Evolutionary conservation across 371 early-diverging fungal species (phyloP).

Genomic region (Haplosporangium sp.): DNA sequence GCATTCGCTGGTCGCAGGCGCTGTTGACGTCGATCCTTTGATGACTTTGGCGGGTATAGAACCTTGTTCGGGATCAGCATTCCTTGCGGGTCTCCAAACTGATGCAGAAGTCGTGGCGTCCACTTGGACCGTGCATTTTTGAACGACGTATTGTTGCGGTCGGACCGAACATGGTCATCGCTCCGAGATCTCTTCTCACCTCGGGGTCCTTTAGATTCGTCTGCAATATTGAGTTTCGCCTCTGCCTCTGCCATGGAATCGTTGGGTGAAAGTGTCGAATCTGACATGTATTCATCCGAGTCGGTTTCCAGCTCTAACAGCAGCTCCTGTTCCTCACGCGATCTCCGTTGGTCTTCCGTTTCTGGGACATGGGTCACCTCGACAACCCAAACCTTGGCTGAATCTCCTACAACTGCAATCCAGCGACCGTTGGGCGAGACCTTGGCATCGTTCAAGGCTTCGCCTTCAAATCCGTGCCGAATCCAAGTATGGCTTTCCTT

Average conservation of each 20-base stretch:
- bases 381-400: constrained; percentile 52
- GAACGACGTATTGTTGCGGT: neutral
- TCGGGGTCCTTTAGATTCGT: neutral
- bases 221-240: neutral
- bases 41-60: constrained; percentile 4
- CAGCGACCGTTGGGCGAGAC: constrained; percentile 62
- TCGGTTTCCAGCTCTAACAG: constrained; percentile 15
- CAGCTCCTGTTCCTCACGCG: constrained; percentile 20
- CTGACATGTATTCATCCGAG: constrained; percentile 11
- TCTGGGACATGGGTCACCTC: constrained; percentile 48
- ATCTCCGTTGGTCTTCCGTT: constrained; percentile 35
- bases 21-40: constrained; percentile 9
- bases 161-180: neutral
- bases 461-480: constrained; percentile 54
- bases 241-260: constrained; percentile 18
- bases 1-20: neutral
- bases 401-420: constrained; percentile 68
- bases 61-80: constrained; percentile 26
- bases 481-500: constrained; percentile 46
- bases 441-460: constrained; percentile 66
- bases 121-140: neutral
- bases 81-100: constrained; percentile 31
- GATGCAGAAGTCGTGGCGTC: constrained; percentile 25
- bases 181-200: constrained; percentile 10
- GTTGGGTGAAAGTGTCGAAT: constrained; percentile 4